A percentile compares a stretch with the other conserved stretches of the same genome.
Conservation (phyloP, 176 grass and related monocot genomes). For the Oryza australiensis region DNA sequence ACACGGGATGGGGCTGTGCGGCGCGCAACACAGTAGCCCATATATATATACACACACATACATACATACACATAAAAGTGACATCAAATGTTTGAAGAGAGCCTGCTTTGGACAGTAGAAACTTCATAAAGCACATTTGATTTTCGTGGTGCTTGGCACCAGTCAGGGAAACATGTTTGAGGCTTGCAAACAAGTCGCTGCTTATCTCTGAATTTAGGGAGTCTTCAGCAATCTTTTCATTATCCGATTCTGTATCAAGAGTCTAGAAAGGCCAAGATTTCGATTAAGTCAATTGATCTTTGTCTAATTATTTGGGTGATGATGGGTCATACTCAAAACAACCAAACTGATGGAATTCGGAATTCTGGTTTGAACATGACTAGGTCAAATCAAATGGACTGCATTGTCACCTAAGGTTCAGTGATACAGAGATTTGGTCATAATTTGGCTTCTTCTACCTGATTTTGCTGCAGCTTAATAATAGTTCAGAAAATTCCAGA, state of each 20-base stretch:
- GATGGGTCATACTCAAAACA: constrained; percentile 17
- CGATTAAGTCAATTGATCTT: background rate
- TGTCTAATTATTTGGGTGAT: too few species aligned
- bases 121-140: background rate
- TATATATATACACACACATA: too few species aligned
- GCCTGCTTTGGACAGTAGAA: too few species aligned
- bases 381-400: constrained; percentile 32
- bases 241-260: too few species aligned
- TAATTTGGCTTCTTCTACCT: constrained; percentile 8
- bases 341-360: background rate
- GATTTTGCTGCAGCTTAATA: background rate
- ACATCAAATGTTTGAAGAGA: too few species aligned
- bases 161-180: background rate
- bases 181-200: background rate
- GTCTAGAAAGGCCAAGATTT: background rate
- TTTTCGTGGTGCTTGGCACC: background rate
- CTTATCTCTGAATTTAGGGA: background rate
- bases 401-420: background rate
- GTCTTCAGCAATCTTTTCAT: background rate
- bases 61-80: too few species aligned
- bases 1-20: too few species aligned
- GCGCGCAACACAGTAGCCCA: too few species aligned
- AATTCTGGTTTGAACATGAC: background rate
- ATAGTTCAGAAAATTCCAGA: background rate
- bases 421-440: constrained; percentile 26